A percentile compares a stretch with the other conserved stretches of the same genome.
Conservation (phyloP, 768 basidiomycete genomes). For the Leccinum longicurvipes region DNA sequence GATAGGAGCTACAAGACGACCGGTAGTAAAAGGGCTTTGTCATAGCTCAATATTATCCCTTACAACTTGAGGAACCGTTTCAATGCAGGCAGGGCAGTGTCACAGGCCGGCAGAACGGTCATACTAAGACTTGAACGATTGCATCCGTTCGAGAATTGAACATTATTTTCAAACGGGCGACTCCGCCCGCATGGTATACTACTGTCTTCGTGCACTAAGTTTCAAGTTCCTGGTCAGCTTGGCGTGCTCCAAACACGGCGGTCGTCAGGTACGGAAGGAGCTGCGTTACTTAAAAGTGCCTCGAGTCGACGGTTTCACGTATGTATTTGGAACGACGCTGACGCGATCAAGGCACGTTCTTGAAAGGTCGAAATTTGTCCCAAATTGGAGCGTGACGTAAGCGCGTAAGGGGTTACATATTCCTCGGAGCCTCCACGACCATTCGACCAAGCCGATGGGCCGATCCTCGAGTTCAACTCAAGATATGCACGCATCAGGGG, state of each 20-base stretch:
- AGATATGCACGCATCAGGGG: neutral
- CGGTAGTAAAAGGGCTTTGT: neutral
- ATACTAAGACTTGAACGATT: neutral
- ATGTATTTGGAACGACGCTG: neutral
- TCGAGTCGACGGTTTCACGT: neutral
- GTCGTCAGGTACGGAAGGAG: neutral
- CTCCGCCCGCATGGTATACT: neutral
- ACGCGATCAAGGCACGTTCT: neutral
- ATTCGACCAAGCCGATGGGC: too few relatives aligned
- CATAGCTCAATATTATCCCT: neutral
- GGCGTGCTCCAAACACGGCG: too few relatives aligned
- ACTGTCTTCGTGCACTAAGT: neutral
- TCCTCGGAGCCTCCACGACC: neutral
- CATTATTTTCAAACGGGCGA: neutral
- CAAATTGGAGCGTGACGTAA: neutral
- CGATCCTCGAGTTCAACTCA: neutral
- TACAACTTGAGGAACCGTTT: too few relatives aligned
- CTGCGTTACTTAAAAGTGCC: neutral
- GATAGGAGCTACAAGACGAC: too few relatives aligned
- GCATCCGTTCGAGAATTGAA: neutral
- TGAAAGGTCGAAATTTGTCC: neutral
- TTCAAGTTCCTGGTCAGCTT: too few relatives aligned
- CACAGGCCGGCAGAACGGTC: neutral
- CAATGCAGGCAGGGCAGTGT: too few relatives aligned
- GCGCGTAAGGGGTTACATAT: neutral